These are phyloP conservation scores for Coniochaeta hoffmannii DNA, from an alignment of 2,329 filamentous ascomycete genomes.

Conservation along the genomic window DNA sequence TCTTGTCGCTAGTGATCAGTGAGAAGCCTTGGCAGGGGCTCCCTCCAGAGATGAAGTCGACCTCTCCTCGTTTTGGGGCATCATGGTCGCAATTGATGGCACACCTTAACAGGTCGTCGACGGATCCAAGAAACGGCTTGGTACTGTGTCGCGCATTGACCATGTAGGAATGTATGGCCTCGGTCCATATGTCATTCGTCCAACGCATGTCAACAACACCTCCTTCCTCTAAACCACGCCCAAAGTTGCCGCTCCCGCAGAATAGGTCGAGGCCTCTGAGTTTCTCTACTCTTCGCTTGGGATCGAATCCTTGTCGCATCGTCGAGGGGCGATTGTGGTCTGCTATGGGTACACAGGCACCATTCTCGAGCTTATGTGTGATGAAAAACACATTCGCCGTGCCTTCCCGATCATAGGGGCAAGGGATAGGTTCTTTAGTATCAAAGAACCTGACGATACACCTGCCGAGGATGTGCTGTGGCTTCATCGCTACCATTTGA, in stretches of 20 bases:
- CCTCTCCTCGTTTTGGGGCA: slow-evolving; percentile 52
- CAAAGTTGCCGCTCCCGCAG: slow-evolving; percentile 71
- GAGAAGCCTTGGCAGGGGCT: slow-evolving; percentile 77
- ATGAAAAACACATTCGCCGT: slow-evolving; percentile 61
- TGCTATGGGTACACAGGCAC: slow-evolving; percentile 26
- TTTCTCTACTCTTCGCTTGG: slow-evolving; percentile 23
- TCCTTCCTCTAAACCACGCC: slow-evolving; percentile 66
- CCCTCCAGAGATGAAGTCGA: slow-evolving; percentile 65
- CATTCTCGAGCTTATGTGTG: slow-evolving; percentile 28
- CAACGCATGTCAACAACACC: slow-evolving; percentile 57
- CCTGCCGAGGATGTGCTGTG: slow-evolving; percentile 37
- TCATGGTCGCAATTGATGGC: slow-evolving; percentile 46
- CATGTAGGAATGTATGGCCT: slow-evolving; percentile 65
- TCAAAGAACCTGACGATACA: slow-evolving; percentile 55
- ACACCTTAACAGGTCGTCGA: slow-evolving; percentile 57
- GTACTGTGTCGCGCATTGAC: slow-evolving; percentile 48
- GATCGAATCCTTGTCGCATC: slow-evolving; percentile 50
- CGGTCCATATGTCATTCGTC: slow-evolving; percentile 58
- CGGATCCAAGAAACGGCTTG: slow-evolving; percentile 60
- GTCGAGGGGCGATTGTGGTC: slow-evolving; percentile 18
- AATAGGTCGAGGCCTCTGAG: slow-evolving; percentile 65
- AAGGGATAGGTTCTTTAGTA: slow-evolving; percentile 36
- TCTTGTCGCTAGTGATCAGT: slow-evolving; percentile 48
- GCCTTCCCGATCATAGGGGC: slow-evolving; percentile 59
- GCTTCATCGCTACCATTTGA: slow-evolving; percentile 27